Base-by-base conservation (phyloP, 768 basidiomycete species). In the Lactarius hengduanensis region DNA sequence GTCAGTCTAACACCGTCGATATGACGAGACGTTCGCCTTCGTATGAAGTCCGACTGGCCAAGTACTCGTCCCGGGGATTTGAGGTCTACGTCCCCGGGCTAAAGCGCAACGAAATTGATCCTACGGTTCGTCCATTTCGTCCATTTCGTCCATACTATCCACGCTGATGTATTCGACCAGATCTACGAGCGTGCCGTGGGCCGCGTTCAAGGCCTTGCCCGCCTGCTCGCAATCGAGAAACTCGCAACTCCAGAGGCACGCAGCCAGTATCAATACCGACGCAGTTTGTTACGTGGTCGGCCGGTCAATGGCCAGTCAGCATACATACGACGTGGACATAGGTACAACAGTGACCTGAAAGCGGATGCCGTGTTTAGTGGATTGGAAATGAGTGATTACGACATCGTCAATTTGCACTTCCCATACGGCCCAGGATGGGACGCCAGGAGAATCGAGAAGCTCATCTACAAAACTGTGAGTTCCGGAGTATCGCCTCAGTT, bases 391-490 rank as follows among this genome's bases (percentile, higher is more conserved):
- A 84, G 82, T 69, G 81, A 84, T 67, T 86, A 87, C 66, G 84
- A 86, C 67, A 81, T 83, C 16, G 77, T 78, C 0, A 78, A 79
- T 11, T 73, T 86, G 53, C 85, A 86, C 69, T 82, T 86, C 55
- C 86, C 85, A 0, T 87, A 87, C 71, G 86, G 86, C 6, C 84
- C 83, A 32, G 82, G 83, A 4, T 86, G 84, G 83, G 79, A 83
- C 69, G 82, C 84, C 8, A 77, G 79, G 50, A 77, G 83, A 59
- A 84, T 86, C 59, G 82, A 85, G 63, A 86, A 81, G 66, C 72
- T 86, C 60, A 77, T 87, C 20, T 86, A 83, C 72, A 81, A 83
- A 70, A 86, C 84, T 47, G 85, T 84, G 67, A 65, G 79, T 72
- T 11, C 15, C 45, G 54, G 9, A 47, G 32, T 40, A 58, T n/a